Base-by-base conservation (phyloP, 495 filamentous ascomycete genomes). In the Physcia stellaris region DNA sequence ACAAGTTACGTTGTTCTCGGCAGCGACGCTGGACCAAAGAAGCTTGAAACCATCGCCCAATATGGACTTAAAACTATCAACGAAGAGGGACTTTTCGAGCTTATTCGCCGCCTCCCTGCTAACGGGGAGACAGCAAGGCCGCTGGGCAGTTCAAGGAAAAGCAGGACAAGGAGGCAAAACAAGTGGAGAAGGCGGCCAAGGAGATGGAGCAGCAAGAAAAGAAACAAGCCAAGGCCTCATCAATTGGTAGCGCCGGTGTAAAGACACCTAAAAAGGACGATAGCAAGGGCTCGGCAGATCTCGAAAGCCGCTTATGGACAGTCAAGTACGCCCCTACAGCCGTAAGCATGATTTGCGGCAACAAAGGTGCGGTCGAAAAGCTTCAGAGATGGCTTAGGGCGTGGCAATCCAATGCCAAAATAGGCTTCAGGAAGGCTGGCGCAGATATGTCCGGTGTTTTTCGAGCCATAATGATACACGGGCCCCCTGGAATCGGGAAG, bases 401-500 rank as follows among this genome's bases (percentile, higher is more conserved):
- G 45, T 99, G 90, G 79, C 73, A 71, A 23, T 76, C 76, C 46
- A 74, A 71, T 35, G 73, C 77, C 16, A 83, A 82, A 51, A 71
- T 60, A 13, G 62, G 75, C 32, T 96, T 99, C 60, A 71, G 79
- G 51, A 76, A 75, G 48, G 66, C 71, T 40, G 90, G 90, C 1
- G 67, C 80, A 15, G 86, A 96, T 59, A 88, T 85, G 7, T 76
- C 67, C 43, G 88, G 86, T 17, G 58, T 60, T 0, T 80, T 75
- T 50, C 78, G 92, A 37, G 82, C 86, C 5, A 77, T 93, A 48
- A 93, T 94, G 53, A 80, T 99, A 45, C 80, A 92, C 46, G 90
- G 90, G 0, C 88, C 90, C 24, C 92, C 90, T 24, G 90, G 90
- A 10, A 93, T 99, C 55, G 90, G 90, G 43, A 99, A 99, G 62